These are phyloP conservation scores for Rhodotorula sp. DNA, from an alignment of 1,284 basidiomycete genomes.

Conservation along the genomic window DNA sequence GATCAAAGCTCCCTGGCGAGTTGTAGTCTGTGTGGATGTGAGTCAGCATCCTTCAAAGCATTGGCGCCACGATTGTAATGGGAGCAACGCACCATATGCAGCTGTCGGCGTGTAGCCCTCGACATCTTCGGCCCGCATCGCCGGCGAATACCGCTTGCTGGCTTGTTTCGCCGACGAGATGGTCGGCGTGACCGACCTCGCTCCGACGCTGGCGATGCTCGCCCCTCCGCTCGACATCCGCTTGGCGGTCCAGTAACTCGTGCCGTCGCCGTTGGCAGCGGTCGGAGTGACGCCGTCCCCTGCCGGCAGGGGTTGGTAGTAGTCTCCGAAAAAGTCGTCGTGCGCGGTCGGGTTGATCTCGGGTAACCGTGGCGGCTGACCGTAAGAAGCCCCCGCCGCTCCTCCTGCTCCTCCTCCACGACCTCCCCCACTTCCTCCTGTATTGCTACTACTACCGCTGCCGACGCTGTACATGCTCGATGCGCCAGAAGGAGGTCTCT, in stretches of 20 bases:
- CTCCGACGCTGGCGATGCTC: not conserved
- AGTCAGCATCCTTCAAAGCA: no score
- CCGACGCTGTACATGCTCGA: constrained; percentile 1
- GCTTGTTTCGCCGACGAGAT: not conserved
- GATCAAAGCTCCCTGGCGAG: constrained; percentile 10
- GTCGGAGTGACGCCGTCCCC: constrained; percentile 3
- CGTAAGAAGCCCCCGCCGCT: not conserved
- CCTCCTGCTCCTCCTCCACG: not conserved
- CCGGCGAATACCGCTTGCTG: constrained; percentile 7
- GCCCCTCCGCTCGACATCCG: not conserved
- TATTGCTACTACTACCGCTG: not conserved
- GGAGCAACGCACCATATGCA: not conserved
- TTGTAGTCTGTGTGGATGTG: not conserved
- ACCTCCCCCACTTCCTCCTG: no score
- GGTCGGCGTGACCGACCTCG: constrained; percentile 18
- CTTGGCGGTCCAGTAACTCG: not conserved
- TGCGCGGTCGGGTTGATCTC: constrained; percentile 10
- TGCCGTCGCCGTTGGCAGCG: not conserved
- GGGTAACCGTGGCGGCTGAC: constrained; percentile 21
- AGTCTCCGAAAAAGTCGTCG: constrained; percentile 34
- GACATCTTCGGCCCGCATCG: not conserved
- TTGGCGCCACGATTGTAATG: no score
- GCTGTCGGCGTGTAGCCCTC: constrained; percentile 9
- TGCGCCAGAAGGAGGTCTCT: not conserved
- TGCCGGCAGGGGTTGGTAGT: not conserved